Percentiles rank a stretch among this genome's conserved stretches.
These are phyloP conservation scores for Rhododendron mucronatum DNA, from an alignment of 148 eudicot genomes.

Conservation along the genomic window DNA sequence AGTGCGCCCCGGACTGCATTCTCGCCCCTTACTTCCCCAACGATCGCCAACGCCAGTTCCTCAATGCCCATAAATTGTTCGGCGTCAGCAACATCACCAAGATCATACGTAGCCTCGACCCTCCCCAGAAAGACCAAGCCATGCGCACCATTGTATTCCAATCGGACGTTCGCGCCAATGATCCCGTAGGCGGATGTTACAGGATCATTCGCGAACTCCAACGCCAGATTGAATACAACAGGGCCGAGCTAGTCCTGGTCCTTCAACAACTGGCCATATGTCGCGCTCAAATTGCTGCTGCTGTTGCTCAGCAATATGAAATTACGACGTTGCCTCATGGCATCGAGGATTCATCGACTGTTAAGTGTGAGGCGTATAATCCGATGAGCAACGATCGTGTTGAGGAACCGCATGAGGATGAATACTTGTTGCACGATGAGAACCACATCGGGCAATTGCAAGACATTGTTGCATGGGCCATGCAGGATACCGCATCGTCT, in stretches of 20 bases:
- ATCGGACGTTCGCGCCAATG: conserved; percentile 64
- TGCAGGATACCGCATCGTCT: conserved; percentile 27
- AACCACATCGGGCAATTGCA: conserved; percentile 20
- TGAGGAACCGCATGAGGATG: not conserved
- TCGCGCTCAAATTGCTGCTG: conserved; percentile 34
- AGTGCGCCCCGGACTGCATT: conserved; percentile 66
- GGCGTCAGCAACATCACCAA: conserved; percentile 91
- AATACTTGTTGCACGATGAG: conserved; percentile 10
- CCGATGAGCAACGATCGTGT: not conserved
- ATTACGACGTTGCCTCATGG: not conserved
- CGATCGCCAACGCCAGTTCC: conserved; percentile 57
- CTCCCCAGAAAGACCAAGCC: conserved; percentile 50
- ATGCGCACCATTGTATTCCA: conserved; percentile 73
- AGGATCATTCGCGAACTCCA: conserved; percentile 50
- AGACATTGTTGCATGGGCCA: conserved; percentile 24
- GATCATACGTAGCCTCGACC: conserved; percentile 47
- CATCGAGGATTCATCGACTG: not conserved
- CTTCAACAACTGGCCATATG: conserved; percentile 55
- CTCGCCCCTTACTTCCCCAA: conserved; percentile 84
- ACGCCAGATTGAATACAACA: conserved; percentile 31
- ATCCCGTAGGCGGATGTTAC: conserved; percentile 81
- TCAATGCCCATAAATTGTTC: conserved; percentile 76
- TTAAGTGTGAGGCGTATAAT: not conserved
- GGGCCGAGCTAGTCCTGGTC: conserved; percentile 53
- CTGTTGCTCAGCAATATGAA: conserved; percentile 8